Percentiles rank a stretch among this genome's conserved stretches.
Conservation (phyloP, 805 yeast species). For the Sugiyamaella americana region DNA sequence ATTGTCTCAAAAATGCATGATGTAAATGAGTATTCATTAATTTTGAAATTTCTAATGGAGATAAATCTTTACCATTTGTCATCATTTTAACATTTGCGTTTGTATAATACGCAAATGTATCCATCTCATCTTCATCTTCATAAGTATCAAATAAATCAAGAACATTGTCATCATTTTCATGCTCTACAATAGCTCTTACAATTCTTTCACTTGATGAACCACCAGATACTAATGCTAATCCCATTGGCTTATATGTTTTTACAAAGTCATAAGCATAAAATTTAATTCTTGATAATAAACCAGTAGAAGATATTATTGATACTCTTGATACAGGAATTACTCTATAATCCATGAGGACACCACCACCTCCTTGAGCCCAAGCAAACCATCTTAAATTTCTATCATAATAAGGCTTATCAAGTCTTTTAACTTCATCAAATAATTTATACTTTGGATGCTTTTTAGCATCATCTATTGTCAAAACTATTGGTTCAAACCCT, state of each 20-base stretch:
- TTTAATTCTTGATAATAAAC: constrained; percentile 12
- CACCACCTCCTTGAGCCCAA: constrained; percentile 24
- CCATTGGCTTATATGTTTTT: constrained; percentile 19
- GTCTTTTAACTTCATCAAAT: constrained; percentile 2
- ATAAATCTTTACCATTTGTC: constrained; percentile 7
- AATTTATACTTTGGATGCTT: constrained; percentile 14
- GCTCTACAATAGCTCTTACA: constrained; percentile 8
- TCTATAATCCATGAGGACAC: constrained; percentile 22
- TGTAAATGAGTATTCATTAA: constrained; percentile 27
- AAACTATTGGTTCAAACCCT: constrained; percentile 27
- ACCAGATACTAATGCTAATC: constrained; percentile 15
- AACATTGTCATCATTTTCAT: constrained; percentile 7
- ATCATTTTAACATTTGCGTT: constrained; percentile 15
- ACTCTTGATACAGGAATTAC: constrained; percentile 23
- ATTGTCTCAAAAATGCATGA: constrained; percentile 21
- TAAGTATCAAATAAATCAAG: constrained; percentile 6
- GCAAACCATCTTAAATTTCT: constrained; percentile 21
- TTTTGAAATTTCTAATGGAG: constrained; percentile 17
- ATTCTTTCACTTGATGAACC: constrained; percentile 10
- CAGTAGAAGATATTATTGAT: constrained; percentile 9
- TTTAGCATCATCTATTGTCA: constrained; percentile 17
- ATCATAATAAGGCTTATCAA: constrained; percentile 6
- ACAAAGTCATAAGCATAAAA: constrained; percentile 18
- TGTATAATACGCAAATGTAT: constrained; percentile 22
- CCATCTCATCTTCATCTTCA: constrained; percentile 6